Evolutionary conservation across 2,329 filamentous ascomycete genomes (phyloP).

Genomic region (Diplocarpon rosae): DNA sequence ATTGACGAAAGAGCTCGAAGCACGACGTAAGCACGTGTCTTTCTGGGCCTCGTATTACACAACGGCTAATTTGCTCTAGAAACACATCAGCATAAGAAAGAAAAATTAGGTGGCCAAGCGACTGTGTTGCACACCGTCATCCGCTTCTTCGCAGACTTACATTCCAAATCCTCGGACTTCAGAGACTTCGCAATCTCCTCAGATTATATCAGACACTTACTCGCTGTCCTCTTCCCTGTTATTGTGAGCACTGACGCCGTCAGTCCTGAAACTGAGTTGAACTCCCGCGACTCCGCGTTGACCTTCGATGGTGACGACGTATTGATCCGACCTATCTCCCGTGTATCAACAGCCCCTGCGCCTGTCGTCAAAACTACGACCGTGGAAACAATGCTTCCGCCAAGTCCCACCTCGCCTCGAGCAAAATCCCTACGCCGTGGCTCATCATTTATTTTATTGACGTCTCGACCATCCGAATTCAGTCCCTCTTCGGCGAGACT

Average conservation of each 20-base stretch:
- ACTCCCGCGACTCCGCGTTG: conserved; percentile 67
- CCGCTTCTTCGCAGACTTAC: conserved; percentile 68
- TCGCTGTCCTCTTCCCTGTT: conserved; percentile 75
- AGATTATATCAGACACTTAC: conserved; percentile 68
- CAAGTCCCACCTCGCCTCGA: conserved; percentile 31
- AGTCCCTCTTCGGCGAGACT: conserved; percentile 51
- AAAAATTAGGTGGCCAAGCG: conserved; percentile 45
- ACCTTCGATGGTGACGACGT: conserved; percentile 82
- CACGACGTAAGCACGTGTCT: conserved; percentile 34
- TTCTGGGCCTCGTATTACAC: no score
- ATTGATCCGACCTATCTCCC: conserved; percentile 49
- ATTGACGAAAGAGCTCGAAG: conserved; percentile 47
- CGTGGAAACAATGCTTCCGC: conserved; percentile 38
- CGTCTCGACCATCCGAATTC: conserved; percentile 51
- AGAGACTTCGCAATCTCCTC: conserved; percentile 72
- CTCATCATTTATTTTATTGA: conserved; percentile 86
- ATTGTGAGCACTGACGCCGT: conserved; percentile 80
- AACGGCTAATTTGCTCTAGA: conserved; percentile 21
- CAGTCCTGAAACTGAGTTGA: conserved; percentile 74
- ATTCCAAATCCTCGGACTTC: conserved; percentile 65
- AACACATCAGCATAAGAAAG: conserved; percentile 33
- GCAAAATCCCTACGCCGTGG: conserved; percentile 62
- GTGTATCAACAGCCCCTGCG: conserved; percentile 46
- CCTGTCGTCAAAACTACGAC: conserved; percentile 68
- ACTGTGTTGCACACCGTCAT: conserved; percentile 65